These are phyloP conservation scores for Capillidium heterosporum DNA, from an alignment of 371 early-diverging fungal genomes.

Conservation along the genomic window DNA sequence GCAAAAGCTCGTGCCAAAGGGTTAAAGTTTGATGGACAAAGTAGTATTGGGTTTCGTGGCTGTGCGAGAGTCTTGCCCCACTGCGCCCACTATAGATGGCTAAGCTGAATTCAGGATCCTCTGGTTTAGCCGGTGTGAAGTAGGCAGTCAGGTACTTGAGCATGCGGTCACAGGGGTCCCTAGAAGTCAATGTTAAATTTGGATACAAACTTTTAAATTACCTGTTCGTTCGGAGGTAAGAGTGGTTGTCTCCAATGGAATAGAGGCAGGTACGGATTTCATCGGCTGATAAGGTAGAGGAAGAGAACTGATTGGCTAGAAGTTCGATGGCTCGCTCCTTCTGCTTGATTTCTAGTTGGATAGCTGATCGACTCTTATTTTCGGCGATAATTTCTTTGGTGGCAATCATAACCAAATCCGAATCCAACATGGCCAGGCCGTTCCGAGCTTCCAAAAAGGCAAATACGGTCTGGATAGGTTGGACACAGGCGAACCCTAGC, in stretches of 20 bases:
- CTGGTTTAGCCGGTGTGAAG: constrained; percentile 36
- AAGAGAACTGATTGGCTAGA: constrained; percentile 58
- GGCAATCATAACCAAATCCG: constrained; percentile 61
- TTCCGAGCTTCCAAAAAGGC: constrained; percentile 38
- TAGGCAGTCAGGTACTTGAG: constrained; percentile 43
- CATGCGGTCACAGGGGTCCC: constrained; percentile 90
- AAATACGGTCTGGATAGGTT: constrained; percentile 78
- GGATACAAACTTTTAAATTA: constrained; percentile 11
- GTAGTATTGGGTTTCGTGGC: constrained; percentile 77
- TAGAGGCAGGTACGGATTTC: constrained; percentile 75
- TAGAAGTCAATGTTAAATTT: constrained; percentile 10
- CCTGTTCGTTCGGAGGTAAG: constrained; percentile 72
- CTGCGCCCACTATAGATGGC: constrained; percentile 63
- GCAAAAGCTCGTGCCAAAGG: constrained; percentile 84
- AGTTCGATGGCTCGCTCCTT: constrained; percentile 83
- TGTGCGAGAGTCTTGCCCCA: constrained; percentile 82
- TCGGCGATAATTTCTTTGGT: constrained; percentile 78
- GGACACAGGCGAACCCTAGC: constrained; percentile 60
- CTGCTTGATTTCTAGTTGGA: constrained; percentile 65
- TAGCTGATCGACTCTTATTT: constrained; percentile 47
- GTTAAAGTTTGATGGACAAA: constrained; percentile 87
- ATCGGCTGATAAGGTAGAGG: constrained; percentile 30
- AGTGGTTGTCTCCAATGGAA: constrained; percentile 89
- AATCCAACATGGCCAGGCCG: constrained; percentile 47
- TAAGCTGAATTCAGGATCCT: constrained; percentile 41